Base-by-base conservation (phyloP, 2,329 filamentous ascomycete genomes). In the Capronia americana region DNA sequence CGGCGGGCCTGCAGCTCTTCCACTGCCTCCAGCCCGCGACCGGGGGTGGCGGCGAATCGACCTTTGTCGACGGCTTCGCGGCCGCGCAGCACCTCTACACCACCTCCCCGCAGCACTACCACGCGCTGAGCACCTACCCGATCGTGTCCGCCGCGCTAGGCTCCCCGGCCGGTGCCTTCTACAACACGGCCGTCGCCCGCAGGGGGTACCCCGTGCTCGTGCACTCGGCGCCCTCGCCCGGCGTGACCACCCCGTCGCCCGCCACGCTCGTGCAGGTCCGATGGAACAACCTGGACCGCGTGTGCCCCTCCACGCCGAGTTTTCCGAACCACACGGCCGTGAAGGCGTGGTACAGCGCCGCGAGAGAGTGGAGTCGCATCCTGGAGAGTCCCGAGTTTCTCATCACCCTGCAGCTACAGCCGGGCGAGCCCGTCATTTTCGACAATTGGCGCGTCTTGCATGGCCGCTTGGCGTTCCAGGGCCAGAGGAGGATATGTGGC, bases 381-480 rank as follows among this genome's bases (percentile, higher is more conserved):
- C 75, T 98, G 62, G 88, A 83, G 73, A 84, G 87, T 58, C 77
- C 83, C 61, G 81, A 87, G 61, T 86, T 87, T 70, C 87, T 95
- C 77, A 93, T 91, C 74, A 91, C 91, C 90, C 88, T 90, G 70
- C 90, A 96, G 78, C 81, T 99, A 63, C 80, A 85, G 73, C 94
- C 95, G 0, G 95, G 95, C 1, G 87, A 83, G 60, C 85, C 92
- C 5, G 75, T 97, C 64, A 91, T 98, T 55, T 97, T 99, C 77
- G 92, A 99, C 76, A 98, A 99, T 75, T 97, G 94, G 93, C 86
- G 95, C 66, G 90, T 97, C 38, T 80, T 98, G 72, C 95, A 99
- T 78, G 95, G 94, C 0, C 84, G 95, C 72, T 88, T 88, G 59
- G 87, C 87, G 0, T 99, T 98, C 74, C 90, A 88, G 5, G 95